These are phyloP conservation scores for Chrysoporthe puriensis DNA, from an alignment of 2,329 filamentous ascomycete species.

Conservation along the genomic window DNA sequence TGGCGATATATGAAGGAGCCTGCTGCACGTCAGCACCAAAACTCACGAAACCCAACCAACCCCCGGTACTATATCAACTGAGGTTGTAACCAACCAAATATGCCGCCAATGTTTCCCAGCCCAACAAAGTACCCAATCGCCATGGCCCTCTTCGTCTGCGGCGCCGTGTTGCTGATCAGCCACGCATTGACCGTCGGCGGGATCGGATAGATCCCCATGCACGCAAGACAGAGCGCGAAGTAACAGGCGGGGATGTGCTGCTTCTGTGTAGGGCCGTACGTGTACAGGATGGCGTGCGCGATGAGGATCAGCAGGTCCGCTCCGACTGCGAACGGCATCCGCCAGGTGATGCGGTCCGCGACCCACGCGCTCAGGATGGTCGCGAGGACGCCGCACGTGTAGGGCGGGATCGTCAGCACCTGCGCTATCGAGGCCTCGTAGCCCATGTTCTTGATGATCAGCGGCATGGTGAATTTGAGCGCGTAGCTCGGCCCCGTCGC, in stretches of 20 bases:
- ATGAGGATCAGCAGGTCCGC: constrained; percentile 62
- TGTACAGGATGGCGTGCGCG: constrained; percentile 62
- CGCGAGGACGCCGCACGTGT: constrained; percentile 63
- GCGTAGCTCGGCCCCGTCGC: constrained; percentile 40
- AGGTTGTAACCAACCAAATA: constrained; percentile 37
- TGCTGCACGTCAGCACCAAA: not conserved
- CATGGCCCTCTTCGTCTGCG: constrained; percentile 41
- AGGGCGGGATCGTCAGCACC: constrained; percentile 61
- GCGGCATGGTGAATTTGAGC: constrained; percentile 36
- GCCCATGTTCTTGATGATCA: constrained; percentile 43
- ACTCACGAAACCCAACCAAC: not conserved
- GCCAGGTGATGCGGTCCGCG: constrained; percentile 66
- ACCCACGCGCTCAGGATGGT: constrained; percentile 67
- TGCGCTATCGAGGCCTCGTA: constrained; percentile 43
- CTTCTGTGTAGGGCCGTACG: constrained; percentile 54
- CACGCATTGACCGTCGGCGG: constrained; percentile 67
- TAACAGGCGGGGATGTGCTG: constrained; percentile 60
- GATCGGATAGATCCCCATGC: constrained; percentile 71
- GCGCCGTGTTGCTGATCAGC: constrained; percentile 69
- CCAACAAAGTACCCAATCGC: constrained; percentile 44
- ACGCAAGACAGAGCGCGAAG: constrained; percentile 68
- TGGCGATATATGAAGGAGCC: constrained; percentile 14
- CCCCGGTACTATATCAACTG: too few relatives aligned
- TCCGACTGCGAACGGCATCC: constrained; percentile 69
- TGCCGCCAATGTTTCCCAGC: constrained; percentile 44